Conservation (phyloP, 371 early-diverging fungal species). For the Mortierella sp. region DNA sequence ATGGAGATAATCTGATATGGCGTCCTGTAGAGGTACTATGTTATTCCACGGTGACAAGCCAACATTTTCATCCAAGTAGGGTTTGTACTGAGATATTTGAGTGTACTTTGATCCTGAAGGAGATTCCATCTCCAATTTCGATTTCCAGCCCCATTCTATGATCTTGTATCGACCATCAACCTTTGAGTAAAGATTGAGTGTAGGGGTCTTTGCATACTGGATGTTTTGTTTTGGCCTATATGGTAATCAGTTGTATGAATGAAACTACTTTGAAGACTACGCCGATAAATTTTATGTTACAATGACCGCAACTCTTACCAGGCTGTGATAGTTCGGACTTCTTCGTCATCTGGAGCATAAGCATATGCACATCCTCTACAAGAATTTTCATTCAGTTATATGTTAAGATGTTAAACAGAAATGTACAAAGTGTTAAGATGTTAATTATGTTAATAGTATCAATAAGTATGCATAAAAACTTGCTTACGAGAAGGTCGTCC, state of each 20-base stretch:
- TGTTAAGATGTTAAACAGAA: neutral
- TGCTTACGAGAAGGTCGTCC: conserved; percentile 46
- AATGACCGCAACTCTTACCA: conserved; percentile 27
- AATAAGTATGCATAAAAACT: neutral
- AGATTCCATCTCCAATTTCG: conserved; percentile 60
- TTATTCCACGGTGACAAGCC: conserved; percentile 54
- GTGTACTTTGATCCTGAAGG: conserved; percentile 56
- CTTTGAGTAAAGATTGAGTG: conserved; percentile 58
- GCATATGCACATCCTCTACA: conserved; percentile 49
- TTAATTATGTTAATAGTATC: neutral
- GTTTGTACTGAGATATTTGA: conserved; percentile 65
- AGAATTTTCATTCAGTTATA: neutral
- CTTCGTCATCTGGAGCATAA: conserved; percentile 33
- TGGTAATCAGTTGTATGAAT: neutral
- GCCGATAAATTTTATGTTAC: neutral
- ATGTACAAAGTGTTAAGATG: neutral
- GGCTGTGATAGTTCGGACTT: conserved; percentile 14
- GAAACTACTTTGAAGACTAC: neutral
- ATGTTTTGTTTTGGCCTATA: conserved; percentile 31
- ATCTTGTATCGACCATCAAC: conserved; percentile 41
- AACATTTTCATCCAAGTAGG: conserved; percentile 64
- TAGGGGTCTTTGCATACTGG: conserved; percentile 64
- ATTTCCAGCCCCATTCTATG: conserved; percentile 69
- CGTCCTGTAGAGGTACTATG: conserved; percentile 56
- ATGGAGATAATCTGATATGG: conserved; percentile 62